phyloP scores from a whole-genome alignment of 768 basidiomycete species.

The Fomitopsis pulvina region DNA sequence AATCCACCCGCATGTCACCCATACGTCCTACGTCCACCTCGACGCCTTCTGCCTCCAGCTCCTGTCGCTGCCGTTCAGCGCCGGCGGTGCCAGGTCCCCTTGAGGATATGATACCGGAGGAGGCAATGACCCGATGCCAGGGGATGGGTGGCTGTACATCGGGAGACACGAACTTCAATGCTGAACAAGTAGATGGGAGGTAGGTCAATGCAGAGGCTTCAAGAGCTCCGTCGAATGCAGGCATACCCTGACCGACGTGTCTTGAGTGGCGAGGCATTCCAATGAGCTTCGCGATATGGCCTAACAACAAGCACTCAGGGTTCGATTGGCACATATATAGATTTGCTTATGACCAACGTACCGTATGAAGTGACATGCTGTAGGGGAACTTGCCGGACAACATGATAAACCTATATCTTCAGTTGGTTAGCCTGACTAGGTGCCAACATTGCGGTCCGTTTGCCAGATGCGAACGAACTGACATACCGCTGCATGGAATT shows the following conservation, averaged over 20 bases:
- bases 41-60: constrained; percentile 76
- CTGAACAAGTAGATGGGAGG: constrained; percentile 28
- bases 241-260: constrained; percentile 75
- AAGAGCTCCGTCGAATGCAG: not conserved
- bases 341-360: constrained; percentile 20
- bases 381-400: constrained; percentile 62
- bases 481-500: constrained; percentile 55
- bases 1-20: constrained; percentile 54
- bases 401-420: constrained; percentile 55
- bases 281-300: constrained; percentile 73
- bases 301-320: constrained; percentile 28
- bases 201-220: not conserved
- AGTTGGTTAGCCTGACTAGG: not conserved
- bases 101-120: constrained; percentile 71
- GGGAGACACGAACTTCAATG: constrained; percentile 69
- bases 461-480: not conserved
- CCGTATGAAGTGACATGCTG: constrained; percentile 74
- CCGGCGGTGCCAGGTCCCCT: constrained; percentile 80
- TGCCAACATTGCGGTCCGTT: not conserved
- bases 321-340: not conserved
- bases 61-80: constrained; percentile 69
- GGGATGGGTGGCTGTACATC: constrained; percentile 61
- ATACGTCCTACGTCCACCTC: constrained; percentile 54
- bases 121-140: constrained; percentile 73
- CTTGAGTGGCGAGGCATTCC: constrained; percentile 76